phyloP scores from a whole-genome alignment of 805 yeast genomes.

The Candida patagonica region DNA sequence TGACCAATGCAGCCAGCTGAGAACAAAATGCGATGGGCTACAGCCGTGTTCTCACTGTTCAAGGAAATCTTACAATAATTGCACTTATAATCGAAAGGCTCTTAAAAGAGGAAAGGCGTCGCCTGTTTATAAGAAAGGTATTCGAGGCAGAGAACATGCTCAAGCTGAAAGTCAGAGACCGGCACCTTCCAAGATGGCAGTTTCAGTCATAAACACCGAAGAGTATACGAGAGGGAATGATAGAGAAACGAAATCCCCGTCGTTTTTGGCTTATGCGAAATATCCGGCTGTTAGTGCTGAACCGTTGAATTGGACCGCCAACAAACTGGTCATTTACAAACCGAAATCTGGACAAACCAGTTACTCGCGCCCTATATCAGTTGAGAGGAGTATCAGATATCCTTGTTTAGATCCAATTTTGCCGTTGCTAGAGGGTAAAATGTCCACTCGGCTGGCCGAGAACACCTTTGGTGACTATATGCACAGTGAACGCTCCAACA shows the following conservation, averaged over 20 bases:
- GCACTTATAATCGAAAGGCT: conserved; percentile 35
- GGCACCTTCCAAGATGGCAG: not conserved
- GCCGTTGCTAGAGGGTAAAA: not conserved
- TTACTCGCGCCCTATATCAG: not conserved
- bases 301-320: not conserved
- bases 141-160: conserved; percentile 2
- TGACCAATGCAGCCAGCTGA: conserved; percentile 37
- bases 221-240: not conserved
- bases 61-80: conserved; percentile 7
- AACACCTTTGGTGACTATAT: conserved; percentile 1
- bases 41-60: conserved; percentile 39
- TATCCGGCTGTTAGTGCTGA: conserved; percentile 1
- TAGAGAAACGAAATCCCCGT: not conserved
- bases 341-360: not conserved
- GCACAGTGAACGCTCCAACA: not conserved
- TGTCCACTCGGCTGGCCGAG: not conserved
- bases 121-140: conserved; percentile 12
- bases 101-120: conserved; percentile 40
- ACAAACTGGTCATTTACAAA: not conserved
- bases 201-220: not conserved
- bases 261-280: conserved; percentile 1
- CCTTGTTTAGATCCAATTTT: not conserved
- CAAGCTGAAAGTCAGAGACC: not conserved
- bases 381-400: not conserved
- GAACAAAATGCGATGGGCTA: conserved; percentile 42